Conservation (phyloP, 345 rosid species). For the Dimocarpus longan region DNA sequence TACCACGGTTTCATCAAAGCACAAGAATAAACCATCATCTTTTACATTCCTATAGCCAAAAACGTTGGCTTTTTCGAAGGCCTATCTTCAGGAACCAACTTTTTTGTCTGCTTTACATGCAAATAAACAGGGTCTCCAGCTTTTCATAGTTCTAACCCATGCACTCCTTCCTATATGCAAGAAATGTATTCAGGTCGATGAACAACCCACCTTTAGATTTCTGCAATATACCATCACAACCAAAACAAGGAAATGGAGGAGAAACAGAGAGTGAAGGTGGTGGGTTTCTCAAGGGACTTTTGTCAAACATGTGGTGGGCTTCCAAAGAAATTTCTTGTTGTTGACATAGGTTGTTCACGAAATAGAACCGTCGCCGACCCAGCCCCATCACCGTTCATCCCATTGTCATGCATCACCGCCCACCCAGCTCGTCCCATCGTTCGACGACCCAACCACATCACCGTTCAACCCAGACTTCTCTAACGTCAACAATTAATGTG, state of each 20-base stretch:
- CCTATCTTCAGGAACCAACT: conserved; percentile 79
- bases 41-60: conserved; percentile 77
- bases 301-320: too few relatives aligned
- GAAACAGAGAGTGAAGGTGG: too few relatives aligned
- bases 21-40: neutral
- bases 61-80: conserved; percentile 89
- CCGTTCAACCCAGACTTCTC: too few relatives aligned
- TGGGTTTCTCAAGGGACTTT: too few relatives aligned
- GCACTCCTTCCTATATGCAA: conserved; percentile 86
- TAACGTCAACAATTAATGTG: too few relatives aligned
- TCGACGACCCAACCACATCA: too few relatives aligned
- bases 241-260: neutral
- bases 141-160: conserved; percentile 88
- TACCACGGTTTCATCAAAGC: neutral
- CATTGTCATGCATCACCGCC: too few relatives aligned
- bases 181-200: conserved; percentile 83
- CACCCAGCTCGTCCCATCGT: too few relatives aligned
- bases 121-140: conserved; percentile 87
- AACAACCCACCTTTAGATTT: conserved; percentile 94
- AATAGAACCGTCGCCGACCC: too few relatives aligned
- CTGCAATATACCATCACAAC: conserved; percentile 51
- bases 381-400: too few relatives aligned
- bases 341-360: too few relatives aligned
- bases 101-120: conserved; percentile 76
- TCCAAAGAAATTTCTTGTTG: too few relatives aligned